A percentile compares a stretch with the other conserved stretches of the same genome.
Evolutionary conservation across 2,329 filamentous ascomycete genomes (phyloP).

Genomic region (Neofusicoccum parvum): DNA sequence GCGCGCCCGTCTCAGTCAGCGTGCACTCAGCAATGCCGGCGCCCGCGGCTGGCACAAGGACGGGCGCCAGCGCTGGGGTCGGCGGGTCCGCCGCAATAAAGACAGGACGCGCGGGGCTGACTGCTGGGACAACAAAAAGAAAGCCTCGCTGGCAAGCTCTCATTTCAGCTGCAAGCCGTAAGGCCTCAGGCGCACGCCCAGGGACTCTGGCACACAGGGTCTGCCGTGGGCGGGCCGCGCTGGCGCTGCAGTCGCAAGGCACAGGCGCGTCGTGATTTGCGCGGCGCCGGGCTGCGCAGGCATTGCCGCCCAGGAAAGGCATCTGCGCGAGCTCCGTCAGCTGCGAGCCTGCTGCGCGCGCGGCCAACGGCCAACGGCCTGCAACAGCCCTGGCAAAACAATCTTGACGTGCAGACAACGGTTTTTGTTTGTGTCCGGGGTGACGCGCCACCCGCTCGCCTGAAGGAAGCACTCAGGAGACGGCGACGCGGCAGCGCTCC

Average conservation of each 20-base stretch:
- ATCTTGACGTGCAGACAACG: slow-evolving; percentile 12
- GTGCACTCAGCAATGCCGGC: not conserved
- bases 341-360: not conserved
- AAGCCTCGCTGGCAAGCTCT: too few relatives aligned
- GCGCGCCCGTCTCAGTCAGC: not conserved
- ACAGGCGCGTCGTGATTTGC: slow-evolving; percentile 7
- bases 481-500: slow-evolving; percentile 5
- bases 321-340: not conserved
- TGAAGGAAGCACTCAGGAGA: slow-evolving; percentile 19
- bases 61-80: not conserved
- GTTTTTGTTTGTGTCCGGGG: not conserved
- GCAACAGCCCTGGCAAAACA: slow-evolving; percentile 3
- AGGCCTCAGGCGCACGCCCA: too few relatives aligned
- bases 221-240: not conserved
- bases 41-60: not conserved
- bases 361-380: not conserved
- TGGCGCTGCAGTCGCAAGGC: slow-evolving; percentile 9
- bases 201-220: too few relatives aligned
- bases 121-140: too few relatives aligned
- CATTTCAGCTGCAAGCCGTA: too few relatives aligned
- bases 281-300: not conserved
- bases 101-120: not conserved
- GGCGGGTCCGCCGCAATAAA: not conserved
- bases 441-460: slow-evolving; percentile 10
- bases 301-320: not conserved